These are phyloP conservation scores for Tricholoma sp. DNA, from an alignment of 768 basidiomycete species.

Conservation along the genomic window DNA sequence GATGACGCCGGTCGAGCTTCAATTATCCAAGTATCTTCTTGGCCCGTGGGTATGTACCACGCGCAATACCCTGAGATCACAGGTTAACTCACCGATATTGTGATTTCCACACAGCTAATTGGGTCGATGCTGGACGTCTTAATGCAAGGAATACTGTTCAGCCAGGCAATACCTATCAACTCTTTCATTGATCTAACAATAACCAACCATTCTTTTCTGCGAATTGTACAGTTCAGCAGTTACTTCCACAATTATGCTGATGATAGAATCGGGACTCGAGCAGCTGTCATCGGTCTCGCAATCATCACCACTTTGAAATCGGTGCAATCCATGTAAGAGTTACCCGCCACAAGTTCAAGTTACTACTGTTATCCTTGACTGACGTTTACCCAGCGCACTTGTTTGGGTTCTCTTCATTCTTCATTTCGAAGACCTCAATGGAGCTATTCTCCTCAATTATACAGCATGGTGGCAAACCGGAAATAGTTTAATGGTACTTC, in stretches of 20 bases:
- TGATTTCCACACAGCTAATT: conserved; percentile 17
- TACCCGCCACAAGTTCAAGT: background rate
- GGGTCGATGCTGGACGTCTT: conserved; percentile 24
- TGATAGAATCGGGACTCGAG: conserved; percentile 15
- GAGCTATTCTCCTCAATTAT: conserved; percentile 24
- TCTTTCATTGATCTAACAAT: background rate
- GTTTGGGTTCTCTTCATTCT: conserved; percentile 26
- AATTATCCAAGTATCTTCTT: conserved; percentile 20
- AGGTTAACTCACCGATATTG: background rate
- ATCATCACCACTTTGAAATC: conserved; percentile 25
- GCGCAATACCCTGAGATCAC: background rate
- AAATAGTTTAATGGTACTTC: conserved; percentile 22
- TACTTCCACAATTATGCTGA: conserved; percentile 20
- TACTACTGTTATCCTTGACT: background rate
- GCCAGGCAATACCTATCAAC: conserved; percentile 17
- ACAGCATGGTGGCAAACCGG: conserved; percentile 29
- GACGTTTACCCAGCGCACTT: conserved; percentile 16
- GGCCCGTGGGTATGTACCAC: conserved; percentile 26
- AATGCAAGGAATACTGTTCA: conserved; percentile 25
- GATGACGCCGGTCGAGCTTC: conserved; percentile 21
- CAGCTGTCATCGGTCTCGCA: conserved; percentile 19
- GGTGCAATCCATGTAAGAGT: conserved; percentile 25
- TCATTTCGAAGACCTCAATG: conserved; percentile 22
- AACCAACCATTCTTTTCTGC: background rate
- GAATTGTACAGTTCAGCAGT: conserved; percentile 17